Base-by-base conservation (phyloP, 179 eudicot genomes). In the Silene coronaria region DNA sequence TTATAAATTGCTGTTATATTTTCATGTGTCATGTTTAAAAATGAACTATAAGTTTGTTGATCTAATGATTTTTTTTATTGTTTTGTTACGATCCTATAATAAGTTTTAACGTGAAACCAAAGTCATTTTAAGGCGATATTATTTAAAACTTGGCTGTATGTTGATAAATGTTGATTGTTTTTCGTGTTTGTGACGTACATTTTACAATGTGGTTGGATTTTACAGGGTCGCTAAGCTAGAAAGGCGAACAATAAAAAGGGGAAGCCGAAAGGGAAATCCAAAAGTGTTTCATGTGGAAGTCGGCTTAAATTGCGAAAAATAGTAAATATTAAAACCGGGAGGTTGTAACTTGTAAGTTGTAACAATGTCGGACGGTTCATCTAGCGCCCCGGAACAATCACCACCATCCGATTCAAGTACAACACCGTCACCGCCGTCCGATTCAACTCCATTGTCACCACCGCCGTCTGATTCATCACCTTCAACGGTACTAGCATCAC, bases 161-260 rank as follows among this genome's bases (percentile, higher is more conserved):
- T 1, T 12, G 57, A 16, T 51, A 14, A 51, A 14, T 51, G 0
- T 53, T 53, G 58, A 53, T 53, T 17, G 21, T 4, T 53, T 17
- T 17, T 51, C 2, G 21, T 4, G 58, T 16, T 53, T 53, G 21
- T 53, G 58, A 53, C 19, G 6, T 28, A 26, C 23, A 16, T 24
- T 26, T 4, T 69, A 12, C 34, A 24, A 45, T 46, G n/a, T 69
- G 9, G 12, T 9, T 4, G 5, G 11, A 27, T 55, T 63, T 12
- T 72, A n/a, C 72, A 81, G 81, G 77, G 81, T 67, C 51, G 70
- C 69, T 55, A 71, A 60, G 38, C 26, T 42, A 30, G 42, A 75
- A 67, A 75, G 79, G 79, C 34, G 76, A 81, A 45, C 73, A 70
- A 70, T 4, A 65, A 45, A 45, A 27, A 71, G 74, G 74, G 81